phyloP scores from a whole-genome alignment of 225 moss, liverwort and hornwort genomes.

The Climacium dendroides region DNA sequence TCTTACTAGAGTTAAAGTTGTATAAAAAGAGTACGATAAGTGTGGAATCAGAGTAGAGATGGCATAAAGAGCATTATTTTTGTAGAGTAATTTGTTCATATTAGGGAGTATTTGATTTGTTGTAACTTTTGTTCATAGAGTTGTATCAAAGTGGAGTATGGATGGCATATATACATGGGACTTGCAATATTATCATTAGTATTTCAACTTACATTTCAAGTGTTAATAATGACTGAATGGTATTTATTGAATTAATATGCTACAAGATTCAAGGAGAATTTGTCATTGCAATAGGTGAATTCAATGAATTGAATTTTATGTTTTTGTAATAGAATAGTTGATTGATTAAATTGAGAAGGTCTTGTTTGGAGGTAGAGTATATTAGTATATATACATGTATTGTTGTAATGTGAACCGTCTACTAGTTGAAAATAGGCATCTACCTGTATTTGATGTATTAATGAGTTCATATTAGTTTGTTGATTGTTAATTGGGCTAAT shows the following conservation, averaged over 20 bases:
- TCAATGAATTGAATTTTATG: background rate
- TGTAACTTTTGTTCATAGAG: background rate
- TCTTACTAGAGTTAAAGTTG: background rate
- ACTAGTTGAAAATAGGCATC: background rate
- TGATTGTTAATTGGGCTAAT: rapidly evolving
- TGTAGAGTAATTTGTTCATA: background rate
- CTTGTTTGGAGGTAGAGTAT: background rate
- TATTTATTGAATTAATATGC: background rate
- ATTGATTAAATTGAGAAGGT: background rate
- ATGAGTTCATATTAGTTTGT: background rate
- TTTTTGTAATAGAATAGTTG: background rate
- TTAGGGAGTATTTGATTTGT: background rate
- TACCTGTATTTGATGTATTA: background rate
- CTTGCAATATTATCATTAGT: too few relatives aligned
- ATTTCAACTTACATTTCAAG: background rate
- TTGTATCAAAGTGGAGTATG: rapidly evolving
- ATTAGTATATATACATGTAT: rapidly evolving
- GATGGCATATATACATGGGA: background rate
- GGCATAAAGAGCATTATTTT: background rate
- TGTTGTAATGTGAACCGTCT: rapidly evolving
- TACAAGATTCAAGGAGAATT: rapidly evolving
- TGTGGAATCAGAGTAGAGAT: rapidly evolving
- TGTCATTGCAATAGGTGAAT: background rate
- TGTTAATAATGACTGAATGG: background rate
- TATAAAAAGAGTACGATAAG: rapidly evolving